These are phyloP conservation scores for Talaromyces stipitatus DNA, from an alignment of 495 filamentous ascomycete species.

Conservation along the genomic window DNA sequence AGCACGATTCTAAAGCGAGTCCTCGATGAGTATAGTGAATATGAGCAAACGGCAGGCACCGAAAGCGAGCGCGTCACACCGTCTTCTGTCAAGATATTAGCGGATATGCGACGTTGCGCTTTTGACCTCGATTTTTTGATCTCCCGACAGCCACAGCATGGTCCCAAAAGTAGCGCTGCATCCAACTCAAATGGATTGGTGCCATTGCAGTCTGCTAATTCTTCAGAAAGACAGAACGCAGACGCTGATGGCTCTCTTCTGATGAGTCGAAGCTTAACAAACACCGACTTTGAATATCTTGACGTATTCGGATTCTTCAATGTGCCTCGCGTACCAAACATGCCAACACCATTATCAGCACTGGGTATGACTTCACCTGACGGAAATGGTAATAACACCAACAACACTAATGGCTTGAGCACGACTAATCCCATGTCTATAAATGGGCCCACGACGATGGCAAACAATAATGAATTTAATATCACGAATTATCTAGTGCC, in stretches of 20 bases:
- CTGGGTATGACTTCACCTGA: constrained; percentile 22
- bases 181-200: not conserved
- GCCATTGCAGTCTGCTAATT: not conserved
- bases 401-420: not conserved
- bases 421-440: constrained; percentile 34
- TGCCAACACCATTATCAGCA: constrained; percentile 7
- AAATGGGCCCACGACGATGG: constrained; percentile 26
- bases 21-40: constrained; percentile 74
- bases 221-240: not conserved
- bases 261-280: constrained; percentile 49
- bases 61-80: constrained; percentile 67
- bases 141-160: constrained; percentile 60
- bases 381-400: not conserved
- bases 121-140: constrained; percentile 86
- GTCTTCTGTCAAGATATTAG: constrained; percentile 74
- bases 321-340: constrained; percentile 59
- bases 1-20: constrained; percentile 73
- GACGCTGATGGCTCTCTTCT: constrained; percentile 8
- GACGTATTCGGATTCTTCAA: constrained; percentile 95
- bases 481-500: constrained; percentile 42
- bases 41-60: constrained; percentile 49
- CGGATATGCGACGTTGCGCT: constrained; percentile 77
- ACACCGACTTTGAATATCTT: constrained; percentile 81
- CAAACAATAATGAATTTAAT: constrained; percentile 37
- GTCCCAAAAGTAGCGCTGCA: not conserved